These are phyloP conservation scores for Lecanicillium sp. DNA, from an alignment of 2,329 filamentous ascomycete genomes.

Conservation along the genomic window DNA sequence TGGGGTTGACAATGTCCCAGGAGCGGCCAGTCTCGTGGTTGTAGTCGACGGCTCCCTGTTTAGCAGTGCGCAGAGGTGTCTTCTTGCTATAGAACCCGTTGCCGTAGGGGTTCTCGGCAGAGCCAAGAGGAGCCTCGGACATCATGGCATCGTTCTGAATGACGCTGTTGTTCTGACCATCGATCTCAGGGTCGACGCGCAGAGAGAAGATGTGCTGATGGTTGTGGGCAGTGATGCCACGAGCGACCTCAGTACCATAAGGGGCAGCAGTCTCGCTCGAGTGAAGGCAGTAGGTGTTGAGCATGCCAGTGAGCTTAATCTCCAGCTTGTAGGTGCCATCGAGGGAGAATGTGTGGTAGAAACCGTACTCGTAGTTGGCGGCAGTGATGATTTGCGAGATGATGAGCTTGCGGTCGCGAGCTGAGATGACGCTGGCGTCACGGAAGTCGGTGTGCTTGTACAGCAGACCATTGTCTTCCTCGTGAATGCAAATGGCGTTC, in stretches of 20 bases:
- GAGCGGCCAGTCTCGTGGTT: slow-evolving; percentile 22
- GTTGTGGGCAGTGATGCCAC: slow-evolving; percentile 56
- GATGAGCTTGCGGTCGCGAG: slow-evolving; percentile 49
- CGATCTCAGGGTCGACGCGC: slow-evolving; percentile 57
- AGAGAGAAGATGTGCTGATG: slow-evolving; percentile 65
- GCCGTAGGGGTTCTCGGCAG: slow-evolving; percentile 61
- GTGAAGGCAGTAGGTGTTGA: slow-evolving; percentile 34
- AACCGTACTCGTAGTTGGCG: slow-evolving; percentile 54
- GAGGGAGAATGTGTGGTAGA: slow-evolving; percentile 29
- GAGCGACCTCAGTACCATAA: slow-evolving; percentile 56
- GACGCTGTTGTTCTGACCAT: slow-evolving; percentile 53
- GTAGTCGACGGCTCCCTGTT: slow-evolving; percentile 16
- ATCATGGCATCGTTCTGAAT: slow-evolving; percentile 62
- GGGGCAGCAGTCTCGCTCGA: slow-evolving; percentile 23
- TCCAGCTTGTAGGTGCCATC: slow-evolving; percentile 59
- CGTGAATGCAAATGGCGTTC: slow-evolving; percentile 29
- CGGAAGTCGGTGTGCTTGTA: slow-evolving; percentile 60
- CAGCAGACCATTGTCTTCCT: slow-evolving; percentile 44
- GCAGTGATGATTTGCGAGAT: slow-evolving; percentile 58
- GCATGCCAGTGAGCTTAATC: slow-evolving; percentile 46
- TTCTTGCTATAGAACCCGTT: slow-evolving; percentile 55
- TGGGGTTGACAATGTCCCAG: slow-evolving; percentile 39
- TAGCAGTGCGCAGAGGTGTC: slow-evolving; percentile 16
- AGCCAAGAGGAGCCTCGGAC: slow-evolving; percentile 55
- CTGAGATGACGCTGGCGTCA: slow-evolving; percentile 48